Evolutionary conservation across 164 flowering plant species (phyloP).

Genomic region (Houttuynia cordata): DNA sequence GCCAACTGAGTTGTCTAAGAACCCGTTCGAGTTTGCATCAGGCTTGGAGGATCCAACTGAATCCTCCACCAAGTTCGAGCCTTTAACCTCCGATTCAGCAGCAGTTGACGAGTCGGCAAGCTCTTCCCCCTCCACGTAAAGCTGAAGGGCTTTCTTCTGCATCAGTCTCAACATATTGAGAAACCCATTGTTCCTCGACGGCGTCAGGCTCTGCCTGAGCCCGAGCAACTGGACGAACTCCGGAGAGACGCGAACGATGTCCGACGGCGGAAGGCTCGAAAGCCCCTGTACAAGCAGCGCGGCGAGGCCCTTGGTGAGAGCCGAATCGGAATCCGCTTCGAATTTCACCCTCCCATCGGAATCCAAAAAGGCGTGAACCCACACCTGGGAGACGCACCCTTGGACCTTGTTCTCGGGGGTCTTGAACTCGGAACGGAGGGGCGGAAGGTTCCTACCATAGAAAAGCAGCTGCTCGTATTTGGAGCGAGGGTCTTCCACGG

Average conservation of each 20-base stretch:
- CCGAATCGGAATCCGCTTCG: constrained; percentile 93
- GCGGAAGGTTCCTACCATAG: constrained; percentile 53
- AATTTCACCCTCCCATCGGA: constrained; percentile 39
- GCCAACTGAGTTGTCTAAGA: not conserved
- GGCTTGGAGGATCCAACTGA: constrained; percentile 4
- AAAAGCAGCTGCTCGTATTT: constrained; percentile 79
- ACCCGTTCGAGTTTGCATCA: not conserved
- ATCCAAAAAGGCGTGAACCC: constrained; percentile 80
- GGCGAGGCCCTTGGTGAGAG: constrained; percentile 85
- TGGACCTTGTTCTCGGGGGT: constrained; percentile 71
- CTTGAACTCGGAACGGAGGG: constrained; percentile 48
- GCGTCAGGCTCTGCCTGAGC: constrained; percentile 76
- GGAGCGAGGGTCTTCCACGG: constrained; percentile 63
- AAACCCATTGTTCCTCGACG: constrained; percentile 93
- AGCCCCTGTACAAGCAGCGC: constrained; percentile 85
- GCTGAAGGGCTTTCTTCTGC: constrained; percentile 71
- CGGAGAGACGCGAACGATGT: constrained; percentile 61
- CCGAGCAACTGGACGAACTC: constrained; percentile 73
- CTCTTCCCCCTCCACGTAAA: constrained; percentile 33
- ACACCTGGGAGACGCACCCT: constrained; percentile 97
- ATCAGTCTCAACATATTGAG: constrained; percentile 83
- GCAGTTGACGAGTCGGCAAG: not conserved
- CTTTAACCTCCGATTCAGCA: not conserved
- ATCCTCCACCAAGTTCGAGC: constrained; percentile 1
- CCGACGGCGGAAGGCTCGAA: constrained; percentile 55